Base-by-base conservation (phyloP, 768 basidiomycete genomes). In the Lentinus tigrinus region DNA sequence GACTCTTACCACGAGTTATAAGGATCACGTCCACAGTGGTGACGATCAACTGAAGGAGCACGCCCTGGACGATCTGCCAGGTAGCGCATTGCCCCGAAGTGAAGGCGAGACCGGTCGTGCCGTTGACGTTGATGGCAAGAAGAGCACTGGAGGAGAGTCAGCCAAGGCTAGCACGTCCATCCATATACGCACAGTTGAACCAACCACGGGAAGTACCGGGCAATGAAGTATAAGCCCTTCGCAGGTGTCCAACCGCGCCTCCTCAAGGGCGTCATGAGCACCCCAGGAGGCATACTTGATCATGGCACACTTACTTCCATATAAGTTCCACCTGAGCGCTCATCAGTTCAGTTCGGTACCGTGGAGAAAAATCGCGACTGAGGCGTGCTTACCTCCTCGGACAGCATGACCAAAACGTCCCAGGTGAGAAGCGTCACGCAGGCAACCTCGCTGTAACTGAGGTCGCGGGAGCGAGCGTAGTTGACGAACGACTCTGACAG, bases 21-120 rank as follows among this genome's bases (percentile, higher is more conserved):
- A 69, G 64, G 31, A 69, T 65, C 39, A 64, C 56, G 40, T 69
- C 68, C 6, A 69, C 68, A 2, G 63, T 62, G 3, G 68, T 64
- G 47, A 69, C 56, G 44, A 67, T 62, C 11, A 66, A 19, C 28
- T 69, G 68, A 13, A 67, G 43, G 2, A 65, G 43, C 2, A 61
- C 44, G 2, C 58, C 68, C 31, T 69, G 68, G 31, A 66, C 58
- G 5, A 56, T 49, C 27, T 64, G 60, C 68, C 68, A 69, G 2
- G 43, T 46, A 3, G 37, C 58, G 43, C 68, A 69, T 17, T 66
- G 60, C 2, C n/a, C 38, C 6, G 47, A 8, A 2, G 58, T 60
- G 47, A 59, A 69, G 10, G 37, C 24, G 3, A 69, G 49, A 0
- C 66, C 68, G 16, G 66, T 66, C 38, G 56, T 55, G 2, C 66